phyloP scores from a whole-genome alignment of 2,329 filamentous ascomycete species.

The Diplodia seriata region DNA sequence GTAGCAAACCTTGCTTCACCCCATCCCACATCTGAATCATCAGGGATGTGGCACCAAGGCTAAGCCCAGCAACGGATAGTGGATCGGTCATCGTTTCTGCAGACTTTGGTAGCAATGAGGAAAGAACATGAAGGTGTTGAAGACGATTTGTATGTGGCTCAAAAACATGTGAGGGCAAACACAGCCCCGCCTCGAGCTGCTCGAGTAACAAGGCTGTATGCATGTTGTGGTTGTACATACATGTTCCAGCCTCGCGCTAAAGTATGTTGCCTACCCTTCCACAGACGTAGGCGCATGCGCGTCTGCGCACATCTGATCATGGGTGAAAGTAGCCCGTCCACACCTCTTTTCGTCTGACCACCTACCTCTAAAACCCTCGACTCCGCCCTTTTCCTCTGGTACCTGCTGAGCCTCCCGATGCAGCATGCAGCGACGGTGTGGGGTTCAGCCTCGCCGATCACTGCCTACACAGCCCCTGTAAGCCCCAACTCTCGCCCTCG shows the following conservation, averaged over 20 bases:
- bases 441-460: background rate
- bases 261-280: background rate
- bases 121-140: background rate
- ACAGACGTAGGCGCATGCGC: background rate
- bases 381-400: background rate
- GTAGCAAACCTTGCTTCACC: background rate
- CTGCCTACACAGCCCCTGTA: background rate
- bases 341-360: background rate
- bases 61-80: background rate
- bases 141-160: background rate
- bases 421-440: background rate
- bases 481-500: background rate
- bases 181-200: background rate
- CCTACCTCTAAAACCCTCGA: background rate
- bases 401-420: background rate
- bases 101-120: background rate
- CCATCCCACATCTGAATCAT: background rate
- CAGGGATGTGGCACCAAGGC: background rate
- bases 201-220: background rate
- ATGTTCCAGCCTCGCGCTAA: background rate
- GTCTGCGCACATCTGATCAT: background rate
- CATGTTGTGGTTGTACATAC: background rate
- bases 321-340: background rate
- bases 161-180: background rate
- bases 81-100: background rate